Conservation (phyloP, 768 basidiomycete genomes). For the Rhodotorula kratochvilovae region DNA sequence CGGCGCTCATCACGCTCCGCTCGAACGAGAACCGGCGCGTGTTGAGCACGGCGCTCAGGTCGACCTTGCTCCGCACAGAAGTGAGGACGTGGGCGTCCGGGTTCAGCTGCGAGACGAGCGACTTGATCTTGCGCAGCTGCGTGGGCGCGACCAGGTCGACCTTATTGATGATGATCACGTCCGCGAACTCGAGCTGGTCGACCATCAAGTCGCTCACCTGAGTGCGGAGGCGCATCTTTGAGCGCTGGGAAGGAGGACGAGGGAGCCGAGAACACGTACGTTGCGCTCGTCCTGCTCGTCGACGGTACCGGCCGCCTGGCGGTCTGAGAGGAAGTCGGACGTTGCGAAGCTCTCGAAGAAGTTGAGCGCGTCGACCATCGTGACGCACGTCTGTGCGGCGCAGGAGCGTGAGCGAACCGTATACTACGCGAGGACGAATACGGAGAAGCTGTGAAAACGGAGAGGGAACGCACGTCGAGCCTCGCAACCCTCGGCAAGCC, state of each 20-base stretch:
- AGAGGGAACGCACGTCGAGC: slow-evolving; percentile 36
- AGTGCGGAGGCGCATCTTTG: background rate
- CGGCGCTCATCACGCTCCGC: slow-evolving; percentile 41
- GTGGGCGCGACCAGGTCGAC: slow-evolving; percentile 42
- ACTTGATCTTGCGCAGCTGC: slow-evolving; percentile 40
- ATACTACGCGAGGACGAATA: background rate
- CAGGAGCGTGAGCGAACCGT: no score
- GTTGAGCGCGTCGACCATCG: slow-evolving; percentile 45
- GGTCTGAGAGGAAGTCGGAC: slow-evolving; percentile 47
- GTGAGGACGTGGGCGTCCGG: slow-evolving; percentile 41
- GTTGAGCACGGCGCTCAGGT: slow-evolving; percentile 45
- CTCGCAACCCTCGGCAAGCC: slow-evolving; percentile 45
- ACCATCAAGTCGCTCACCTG: slow-evolving; percentile 31
- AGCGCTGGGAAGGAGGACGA: background rate
- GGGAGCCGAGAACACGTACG: slow-evolving; percentile 22
- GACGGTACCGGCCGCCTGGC: slow-evolving; percentile 43
- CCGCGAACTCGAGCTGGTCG: slow-evolving; percentile 49
- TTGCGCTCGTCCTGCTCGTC: slow-evolving; percentile 48
- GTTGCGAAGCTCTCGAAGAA: slow-evolving; percentile 46
- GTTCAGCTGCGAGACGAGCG: slow-evolving; percentile 45
- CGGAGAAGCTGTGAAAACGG: background rate
- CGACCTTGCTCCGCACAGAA: slow-evolving; percentile 35
- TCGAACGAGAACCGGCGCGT: slow-evolving; percentile 45
- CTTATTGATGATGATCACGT: slow-evolving; percentile 47
- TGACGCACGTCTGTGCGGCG: slow-evolving; percentile 42